Evolutionary conservation across 352 stramenopile species (phyloP).

Genomic region (Pythium volutum): DNA sequence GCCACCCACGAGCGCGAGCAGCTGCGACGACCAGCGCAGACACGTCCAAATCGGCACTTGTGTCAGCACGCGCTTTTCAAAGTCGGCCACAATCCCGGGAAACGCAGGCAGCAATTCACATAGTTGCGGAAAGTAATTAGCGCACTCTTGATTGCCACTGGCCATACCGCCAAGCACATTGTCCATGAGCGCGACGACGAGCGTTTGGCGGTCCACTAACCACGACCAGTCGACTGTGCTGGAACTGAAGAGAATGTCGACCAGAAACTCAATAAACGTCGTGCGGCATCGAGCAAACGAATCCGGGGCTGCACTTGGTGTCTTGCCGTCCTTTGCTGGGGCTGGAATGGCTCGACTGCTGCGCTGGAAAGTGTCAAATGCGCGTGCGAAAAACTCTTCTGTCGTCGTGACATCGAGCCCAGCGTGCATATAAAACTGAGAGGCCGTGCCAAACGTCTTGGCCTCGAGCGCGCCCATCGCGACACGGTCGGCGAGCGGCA

Average conservation of each 20-base stretch:
- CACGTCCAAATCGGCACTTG: constrained; percentile 78
- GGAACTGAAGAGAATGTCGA: constrained; percentile 52
- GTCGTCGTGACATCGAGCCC: constrained; percentile 35
- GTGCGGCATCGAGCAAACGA: constrained; percentile 44
- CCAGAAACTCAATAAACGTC: constrained; percentile 71
- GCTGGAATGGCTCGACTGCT: constrained; percentile 22
- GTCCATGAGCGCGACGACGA: constrained; percentile 47
- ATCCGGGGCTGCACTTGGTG: neutral
- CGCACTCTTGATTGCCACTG: constrained; percentile 54
- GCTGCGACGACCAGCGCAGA: constrained; percentile 69
- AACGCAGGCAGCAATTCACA: constrained; percentile 60
- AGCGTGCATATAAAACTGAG: constrained; percentile 57
- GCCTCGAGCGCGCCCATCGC: constrained; percentile 64
- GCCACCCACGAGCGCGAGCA: constrained; percentile 68
- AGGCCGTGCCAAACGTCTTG: constrained; percentile 58
- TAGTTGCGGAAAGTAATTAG: constrained; percentile 73
- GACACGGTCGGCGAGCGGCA: constrained; percentile 38
- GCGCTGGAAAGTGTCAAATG: constrained; percentile 59
- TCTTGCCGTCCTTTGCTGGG: neutral
- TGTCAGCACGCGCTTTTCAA: constrained; percentile 42
- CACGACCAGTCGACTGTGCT: constrained; percentile 33
- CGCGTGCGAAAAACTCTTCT: constrained; percentile 54
- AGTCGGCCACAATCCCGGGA: constrained; percentile 38
- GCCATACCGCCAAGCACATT: constrained; percentile 70
- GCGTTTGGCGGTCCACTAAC: constrained; percentile 35